These are phyloP conservation scores for Didymosphaeria variabile DNA, from an alignment of 2,329 filamentous ascomycete genomes.

Conservation along the genomic window DNA sequence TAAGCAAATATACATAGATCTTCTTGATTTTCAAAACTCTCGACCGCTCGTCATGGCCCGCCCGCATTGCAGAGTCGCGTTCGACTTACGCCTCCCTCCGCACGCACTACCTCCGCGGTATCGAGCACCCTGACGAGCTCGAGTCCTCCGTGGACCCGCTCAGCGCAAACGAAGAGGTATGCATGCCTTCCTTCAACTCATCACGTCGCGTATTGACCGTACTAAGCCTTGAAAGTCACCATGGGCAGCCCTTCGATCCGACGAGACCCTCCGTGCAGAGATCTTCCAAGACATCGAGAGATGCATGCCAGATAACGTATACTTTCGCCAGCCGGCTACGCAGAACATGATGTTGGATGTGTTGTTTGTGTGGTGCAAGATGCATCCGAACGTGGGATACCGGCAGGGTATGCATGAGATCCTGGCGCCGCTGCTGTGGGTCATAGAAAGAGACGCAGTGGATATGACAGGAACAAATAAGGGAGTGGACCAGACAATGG, in stretches of 20 bases:
- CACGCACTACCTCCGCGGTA: constrained; percentile 80
- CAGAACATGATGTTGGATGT: constrained; percentile 87
- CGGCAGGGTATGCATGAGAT: constrained; percentile 99
- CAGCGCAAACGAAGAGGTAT: constrained; percentile 78
- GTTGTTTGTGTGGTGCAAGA: constrained; percentile 92
- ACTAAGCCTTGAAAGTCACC: constrained; percentile 75
- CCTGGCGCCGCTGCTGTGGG: constrained; percentile 86
- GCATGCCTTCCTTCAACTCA: constrained; percentile 29
- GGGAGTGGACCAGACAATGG: constrained; percentile 38
- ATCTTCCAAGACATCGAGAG: constrained; percentile 95
- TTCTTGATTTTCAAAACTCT: constrained; percentile 81
- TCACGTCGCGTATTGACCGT: constrained; percentile 51
- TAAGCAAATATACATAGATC: constrained; percentile 59
- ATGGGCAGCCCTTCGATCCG: constrained; percentile 85
- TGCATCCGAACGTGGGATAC: constrained; percentile 87
- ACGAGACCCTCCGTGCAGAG: constrained; percentile 84
- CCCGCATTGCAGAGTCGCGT: constrained; percentile 72
- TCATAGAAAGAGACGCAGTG: constrained; percentile 82
- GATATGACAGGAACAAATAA: constrained; percentile 50
- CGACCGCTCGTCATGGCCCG: constrained; percentile 72
- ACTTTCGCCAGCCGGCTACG: constrained; percentile 81
- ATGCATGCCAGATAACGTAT: constrained; percentile 86
- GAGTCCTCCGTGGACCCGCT: constrained; percentile 81
- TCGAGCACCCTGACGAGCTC: constrained; percentile 84
- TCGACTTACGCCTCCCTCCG: constrained; percentile 76